These are phyloP conservation scores for Aspergillus sp. DNA, from an alignment of 2,329 filamentous ascomycete species.

Conservation along the genomic window DNA sequence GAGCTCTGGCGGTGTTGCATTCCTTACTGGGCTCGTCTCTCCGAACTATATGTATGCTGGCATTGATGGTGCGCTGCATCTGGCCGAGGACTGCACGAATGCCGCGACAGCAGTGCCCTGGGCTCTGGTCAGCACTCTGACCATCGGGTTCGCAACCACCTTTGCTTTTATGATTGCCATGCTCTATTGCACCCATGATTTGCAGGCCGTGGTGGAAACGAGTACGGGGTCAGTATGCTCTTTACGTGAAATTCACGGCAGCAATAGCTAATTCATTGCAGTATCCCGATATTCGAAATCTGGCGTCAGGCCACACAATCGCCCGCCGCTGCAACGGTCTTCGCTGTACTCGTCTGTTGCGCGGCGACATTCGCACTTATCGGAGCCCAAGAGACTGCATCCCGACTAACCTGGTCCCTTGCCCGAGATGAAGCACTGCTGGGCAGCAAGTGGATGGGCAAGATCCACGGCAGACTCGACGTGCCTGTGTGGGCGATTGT, in stretches of 20 bases:
- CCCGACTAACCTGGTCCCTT: conserved; percentile 31
- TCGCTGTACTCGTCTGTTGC: conserved; percentile 1
- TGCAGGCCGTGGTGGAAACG: conserved; percentile 21
- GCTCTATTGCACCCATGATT: conserved; percentile 31
- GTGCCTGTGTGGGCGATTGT: conserved; percentile 26
- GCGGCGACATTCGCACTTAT: conserved; percentile 19
- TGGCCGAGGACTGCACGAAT: conserved; percentile 38
- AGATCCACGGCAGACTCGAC: conserved; percentile 17
- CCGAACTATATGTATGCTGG: conserved; percentile 41
- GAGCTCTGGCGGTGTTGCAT: conserved; percentile 32
- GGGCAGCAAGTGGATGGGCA: conserved; percentile 14
- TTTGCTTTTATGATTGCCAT: conserved; percentile 33
- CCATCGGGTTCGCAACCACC: conserved; percentile 27
- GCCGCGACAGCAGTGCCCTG: conserved; percentile 32
- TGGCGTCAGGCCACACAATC: conserved; percentile 13
- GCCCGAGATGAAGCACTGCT: conserved; percentile 25
- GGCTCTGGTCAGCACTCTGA: conserved; percentile 30
- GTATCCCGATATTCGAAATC: conserved; percentile 14
- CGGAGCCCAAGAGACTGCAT: conserved; percentile 26
- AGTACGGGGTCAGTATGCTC: conserved; percentile 16
- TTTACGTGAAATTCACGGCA: no score
- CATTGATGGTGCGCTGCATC: conserved; percentile 32
- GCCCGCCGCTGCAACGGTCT: conserved; percentile 1
- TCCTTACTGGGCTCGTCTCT: conserved; percentile 42
- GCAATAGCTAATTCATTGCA: not conserved